Conservation (phyloP, 768 basidiomycete genomes). For the Rhodotorula paludigena region DNA sequence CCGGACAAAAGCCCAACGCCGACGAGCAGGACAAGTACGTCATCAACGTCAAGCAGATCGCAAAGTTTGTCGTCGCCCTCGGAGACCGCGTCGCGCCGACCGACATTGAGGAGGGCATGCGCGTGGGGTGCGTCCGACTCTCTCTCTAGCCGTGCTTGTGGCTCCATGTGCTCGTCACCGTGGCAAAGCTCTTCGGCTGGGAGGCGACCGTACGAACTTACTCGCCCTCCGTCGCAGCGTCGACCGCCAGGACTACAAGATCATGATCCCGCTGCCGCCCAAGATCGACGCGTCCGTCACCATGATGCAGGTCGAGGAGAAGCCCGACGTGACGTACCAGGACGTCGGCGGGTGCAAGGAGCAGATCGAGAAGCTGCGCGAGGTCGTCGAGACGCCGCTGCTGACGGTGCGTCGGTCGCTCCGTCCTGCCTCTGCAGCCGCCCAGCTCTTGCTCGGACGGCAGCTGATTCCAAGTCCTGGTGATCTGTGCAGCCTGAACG, state of each 20-base stretch:
- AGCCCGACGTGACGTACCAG: slow-evolving; percentile 95
- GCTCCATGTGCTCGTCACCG: no score
- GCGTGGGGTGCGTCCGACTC: slow-evolving; percentile 73
- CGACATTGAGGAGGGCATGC: slow-evolving; percentile 99
- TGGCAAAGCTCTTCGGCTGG: no score
- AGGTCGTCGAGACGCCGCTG: slow-evolving; percentile 94
- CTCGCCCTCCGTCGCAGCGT: slow-evolving; percentile 55
- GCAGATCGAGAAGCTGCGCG: slow-evolving; percentile 96
- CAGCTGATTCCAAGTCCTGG: not conserved
- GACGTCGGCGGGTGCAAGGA: slow-evolving; percentile 99
- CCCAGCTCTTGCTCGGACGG: not conserved
- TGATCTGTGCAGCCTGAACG: slow-evolving; percentile 78
- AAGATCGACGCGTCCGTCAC: slow-evolving; percentile 99
- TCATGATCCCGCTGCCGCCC: slow-evolving; percentile 94
- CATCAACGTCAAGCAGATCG: slow-evolving; percentile 99
- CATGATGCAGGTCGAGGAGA: slow-evolving; percentile 99
- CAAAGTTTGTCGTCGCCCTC: slow-evolving; percentile 96
- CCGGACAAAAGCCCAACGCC: slow-evolving; percentile 72
- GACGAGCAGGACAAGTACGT: slow-evolving; percentile 99
- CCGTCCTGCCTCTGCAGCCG: slow-evolving; percentile 34
- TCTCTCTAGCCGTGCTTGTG: not conserved
- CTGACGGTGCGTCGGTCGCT: slow-evolving; percentile 62
- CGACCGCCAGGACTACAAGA: slow-evolving; percentile 94
- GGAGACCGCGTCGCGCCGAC: slow-evolving; percentile 95
- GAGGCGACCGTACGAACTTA: no score